A percentile compares a stretch with the other conserved stretches of the same genome.
phyloP scores from a whole-genome alignment of 192 early-diverging fungal species.

The Backusella circina region DNA sequence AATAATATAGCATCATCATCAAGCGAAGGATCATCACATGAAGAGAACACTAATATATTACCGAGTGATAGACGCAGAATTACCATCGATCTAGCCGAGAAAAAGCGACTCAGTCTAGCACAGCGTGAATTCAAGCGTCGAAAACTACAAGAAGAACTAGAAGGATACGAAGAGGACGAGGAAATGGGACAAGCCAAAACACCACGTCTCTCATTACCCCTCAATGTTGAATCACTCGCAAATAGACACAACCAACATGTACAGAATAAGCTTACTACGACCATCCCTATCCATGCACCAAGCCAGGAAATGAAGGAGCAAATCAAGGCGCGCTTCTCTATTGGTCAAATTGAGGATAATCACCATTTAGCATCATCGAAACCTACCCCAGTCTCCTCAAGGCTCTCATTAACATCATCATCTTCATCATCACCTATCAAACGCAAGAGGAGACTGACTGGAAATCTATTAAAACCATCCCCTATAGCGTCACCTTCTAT shows the following conservation, averaged over 20 bases:
- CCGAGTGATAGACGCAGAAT: neutral
- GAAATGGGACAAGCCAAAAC: neutral
- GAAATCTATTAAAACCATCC: neutral
- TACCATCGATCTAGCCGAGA: neutral
- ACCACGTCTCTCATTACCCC: neutral
- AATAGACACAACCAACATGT: neutral
- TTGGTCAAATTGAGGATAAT: neutral
- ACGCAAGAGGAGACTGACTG: conserved; percentile 12
- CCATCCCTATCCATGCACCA: neutral
- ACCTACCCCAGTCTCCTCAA: neutral
- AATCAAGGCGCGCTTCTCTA: conserved; percentile 18
- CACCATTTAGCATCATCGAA: neutral
- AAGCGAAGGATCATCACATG: neutral
- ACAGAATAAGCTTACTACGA: neutral
- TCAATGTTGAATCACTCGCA: neutral
- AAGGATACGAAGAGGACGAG: neutral
- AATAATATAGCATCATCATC: neutral
- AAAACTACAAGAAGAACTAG: neutral
- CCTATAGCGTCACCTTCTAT: neutral
- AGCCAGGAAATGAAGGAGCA: conserved; percentile 3
- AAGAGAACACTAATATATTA: neutral
- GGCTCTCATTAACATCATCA: neutral
- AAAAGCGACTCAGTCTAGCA: neutral
- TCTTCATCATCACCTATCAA: neutral
- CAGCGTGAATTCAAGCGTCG: neutral